Base-by-base conservation (phyloP, 2,329 filamentous ascomycete species). In the Xylaria multiplex region DNA sequence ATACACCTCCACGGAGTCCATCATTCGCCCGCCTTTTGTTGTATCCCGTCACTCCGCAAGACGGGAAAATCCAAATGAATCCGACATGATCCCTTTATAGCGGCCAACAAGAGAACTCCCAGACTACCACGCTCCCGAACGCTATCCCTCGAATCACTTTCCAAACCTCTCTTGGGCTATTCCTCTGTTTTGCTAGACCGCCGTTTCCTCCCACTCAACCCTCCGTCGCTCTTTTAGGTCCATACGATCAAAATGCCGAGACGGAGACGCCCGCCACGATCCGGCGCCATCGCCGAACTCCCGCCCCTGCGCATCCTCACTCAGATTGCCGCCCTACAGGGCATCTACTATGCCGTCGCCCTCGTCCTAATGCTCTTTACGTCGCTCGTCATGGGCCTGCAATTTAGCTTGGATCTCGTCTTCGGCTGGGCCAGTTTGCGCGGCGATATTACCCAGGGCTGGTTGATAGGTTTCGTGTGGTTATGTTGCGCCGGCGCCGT, bases 391-490 rank as follows among this genome's bases (percentile, higher is more conserved):
- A 82, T 85, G n/a, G 88, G 88, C 37, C 79, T 82, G 32, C 74
- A 79, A 2, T 89, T 90, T 73, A 81, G 78, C 60, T 70, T 84
- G 7, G 83, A 86, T 70, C 77, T 89, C 65, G 77, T 89, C 14
- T 84, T 89, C 64, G 85, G 85, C 62, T 89, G 87, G 86, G 79
- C 82, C 42, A 77, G 80, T n/a, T 79, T 90, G 65, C 82, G 86
- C 68, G 87, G 85, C 43, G 87, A 90, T 78, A 89, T 84, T 19
- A 88, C 87, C 9, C 83, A 86, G 69, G 87, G 87, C 9, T 90
- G 86, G 86, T 76, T 89, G 68, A 76, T 86, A 69, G 85, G 82
- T 1, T 84, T 90, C 70, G 77, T 89, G 16, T 87, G 85, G 85
- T 48, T 78, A 62, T 88, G 59, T 73, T 89, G 58, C 70, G 82